A percentile compares a stretch with the other conserved stretches of the same genome.
phyloP scores from a whole-genome alignment of 2,329 filamentous ascomycete species.

The Aspergillus sp. region DNA sequence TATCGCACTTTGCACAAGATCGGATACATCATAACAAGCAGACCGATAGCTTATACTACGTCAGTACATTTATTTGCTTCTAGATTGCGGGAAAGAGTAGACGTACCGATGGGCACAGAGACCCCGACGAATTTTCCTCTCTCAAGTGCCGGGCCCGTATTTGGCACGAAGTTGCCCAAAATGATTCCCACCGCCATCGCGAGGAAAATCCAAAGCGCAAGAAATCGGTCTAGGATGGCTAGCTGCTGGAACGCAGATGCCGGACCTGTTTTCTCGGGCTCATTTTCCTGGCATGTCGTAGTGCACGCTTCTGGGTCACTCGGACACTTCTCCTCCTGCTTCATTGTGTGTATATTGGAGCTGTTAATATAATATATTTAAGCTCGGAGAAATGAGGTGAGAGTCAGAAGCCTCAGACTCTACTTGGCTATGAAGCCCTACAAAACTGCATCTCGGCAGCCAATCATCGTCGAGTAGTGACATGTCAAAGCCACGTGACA shows the following conservation, averaged over 20 bases:
- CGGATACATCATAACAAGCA: slow-evolving; percentile 92
- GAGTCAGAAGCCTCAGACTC: neutral
- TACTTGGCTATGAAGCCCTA: neutral
- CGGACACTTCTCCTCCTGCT: slow-evolving; percentile 4
- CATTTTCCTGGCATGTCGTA: neutral
- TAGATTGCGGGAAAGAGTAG: neutral
- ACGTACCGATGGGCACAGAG: slow-evolving; percentile 62
- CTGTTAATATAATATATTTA: neutral
- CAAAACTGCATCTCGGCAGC: neutral
- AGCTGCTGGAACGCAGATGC: slow-evolving; percentile 20
- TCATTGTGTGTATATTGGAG: neutral
- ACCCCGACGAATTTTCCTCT: slow-evolving; percentile 70
- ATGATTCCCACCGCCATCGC: slow-evolving; percentile 74
- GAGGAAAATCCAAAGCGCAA: slow-evolving; percentile 68
- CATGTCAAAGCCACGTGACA: slow-evolving; percentile 1
- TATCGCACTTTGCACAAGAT: slow-evolving; percentile 84
- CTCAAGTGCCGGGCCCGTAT: slow-evolving; percentile 59
- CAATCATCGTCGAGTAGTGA: slow-evolving; percentile 11
- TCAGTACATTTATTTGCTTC: neutral
- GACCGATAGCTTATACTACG: slow-evolving; percentile 61
- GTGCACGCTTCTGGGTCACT: slow-evolving; percentile 11
- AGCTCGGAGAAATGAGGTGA: neutral
- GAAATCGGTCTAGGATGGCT: slow-evolving; percentile 18
- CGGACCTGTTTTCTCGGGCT: slow-evolving; percentile 3
- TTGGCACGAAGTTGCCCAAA: slow-evolving; percentile 69